phyloP scores from a whole-genome alignment of 768 basidiomycete species.

The Pleurotus djamor region DNA sequence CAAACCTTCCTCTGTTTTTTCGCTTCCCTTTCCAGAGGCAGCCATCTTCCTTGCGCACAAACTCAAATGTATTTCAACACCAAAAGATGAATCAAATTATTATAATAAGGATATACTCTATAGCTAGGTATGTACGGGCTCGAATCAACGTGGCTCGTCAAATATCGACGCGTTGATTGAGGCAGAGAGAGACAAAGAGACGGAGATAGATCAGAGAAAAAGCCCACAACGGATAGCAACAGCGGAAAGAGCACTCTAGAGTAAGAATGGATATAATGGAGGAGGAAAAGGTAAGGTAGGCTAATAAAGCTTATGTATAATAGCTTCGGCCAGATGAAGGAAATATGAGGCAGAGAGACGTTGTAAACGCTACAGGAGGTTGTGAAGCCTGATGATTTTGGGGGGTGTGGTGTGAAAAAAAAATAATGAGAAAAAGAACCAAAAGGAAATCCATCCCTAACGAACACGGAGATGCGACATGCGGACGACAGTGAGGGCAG shows the following conservation, averaged over 20 bases:
- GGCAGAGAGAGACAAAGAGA: neutral
- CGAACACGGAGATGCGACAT: too few species aligned
- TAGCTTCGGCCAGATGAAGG: neutral
- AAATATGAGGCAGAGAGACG: neutral
- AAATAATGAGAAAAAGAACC: too few species aligned
- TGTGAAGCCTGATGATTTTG: slow-evolving; percentile 2
- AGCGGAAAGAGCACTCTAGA: neutral
- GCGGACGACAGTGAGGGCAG: too few species aligned
- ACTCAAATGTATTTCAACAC: neutral
- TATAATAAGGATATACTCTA: slow-evolving; percentile 7
- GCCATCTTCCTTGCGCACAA: neutral
- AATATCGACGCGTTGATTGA: neutral
- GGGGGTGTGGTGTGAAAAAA: neutral
- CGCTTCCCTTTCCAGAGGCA: too few species aligned
- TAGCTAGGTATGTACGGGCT: neutral
- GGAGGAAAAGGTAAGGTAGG: too few species aligned
- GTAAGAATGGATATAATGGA: too few species aligned
- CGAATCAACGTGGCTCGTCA: neutral
- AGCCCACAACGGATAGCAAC: neutral
- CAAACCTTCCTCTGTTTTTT: neutral
- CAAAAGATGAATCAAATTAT: neutral
- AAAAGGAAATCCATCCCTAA: too few species aligned
- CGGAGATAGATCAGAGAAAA: neutral
- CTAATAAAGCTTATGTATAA: too few species aligned
- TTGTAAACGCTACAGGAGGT: slow-evolving; percentile 8